A percentile compares a stretch with the other conserved stretches of the same genome.
phyloP scores from a whole-genome alignment of 202 grass and related monocot species.

The Miscanthus sacchariflorus region DNA sequence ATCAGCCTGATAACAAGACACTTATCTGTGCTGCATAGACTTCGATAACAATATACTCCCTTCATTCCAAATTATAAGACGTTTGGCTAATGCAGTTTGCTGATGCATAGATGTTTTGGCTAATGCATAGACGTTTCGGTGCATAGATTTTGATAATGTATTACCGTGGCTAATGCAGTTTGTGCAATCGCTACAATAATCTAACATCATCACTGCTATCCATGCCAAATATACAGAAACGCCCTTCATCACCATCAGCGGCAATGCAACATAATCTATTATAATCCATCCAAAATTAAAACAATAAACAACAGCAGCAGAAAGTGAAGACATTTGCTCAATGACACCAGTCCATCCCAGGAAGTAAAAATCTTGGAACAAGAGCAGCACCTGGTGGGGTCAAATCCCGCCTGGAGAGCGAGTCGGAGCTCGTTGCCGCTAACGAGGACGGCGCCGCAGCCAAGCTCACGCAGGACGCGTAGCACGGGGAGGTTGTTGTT shows the following conservation, averaged over 20 bases:
- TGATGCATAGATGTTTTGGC: too few relatives aligned
- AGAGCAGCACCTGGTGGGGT: conserved; percentile 61
- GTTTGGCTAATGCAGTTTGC: too few relatives aligned
- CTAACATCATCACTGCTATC: neutral
- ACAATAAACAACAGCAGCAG: neutral
- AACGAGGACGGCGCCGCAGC: conserved; percentile 86
- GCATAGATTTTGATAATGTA: too few relatives aligned
- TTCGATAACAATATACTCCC: too few relatives aligned
- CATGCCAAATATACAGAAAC: neutral
- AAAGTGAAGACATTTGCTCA: neutral
- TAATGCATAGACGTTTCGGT: neutral
- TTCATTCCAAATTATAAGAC: too few relatives aligned
- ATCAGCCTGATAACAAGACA: too few relatives aligned
- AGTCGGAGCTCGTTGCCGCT: conserved; percentile 88
- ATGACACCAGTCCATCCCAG: neutral
- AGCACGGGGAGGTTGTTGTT: conserved; percentile 90
- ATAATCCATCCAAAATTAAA: neutral
- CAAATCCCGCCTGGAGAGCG: conserved; percentile 72
- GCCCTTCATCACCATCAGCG: neutral
- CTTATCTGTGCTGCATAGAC: too few relatives aligned
- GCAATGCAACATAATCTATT: neutral
- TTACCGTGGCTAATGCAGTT: neutral
- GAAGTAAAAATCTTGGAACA: neutral
- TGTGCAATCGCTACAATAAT: neutral
- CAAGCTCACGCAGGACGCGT: conserved; percentile 69